Percentiles rank a stretch among this genome's conserved stretches.
These are phyloP conservation scores for Furcasterigmium sp. DNA, from an alignment of 2,329 filamentous ascomycete genomes.

Conservation along the genomic window DNA sequence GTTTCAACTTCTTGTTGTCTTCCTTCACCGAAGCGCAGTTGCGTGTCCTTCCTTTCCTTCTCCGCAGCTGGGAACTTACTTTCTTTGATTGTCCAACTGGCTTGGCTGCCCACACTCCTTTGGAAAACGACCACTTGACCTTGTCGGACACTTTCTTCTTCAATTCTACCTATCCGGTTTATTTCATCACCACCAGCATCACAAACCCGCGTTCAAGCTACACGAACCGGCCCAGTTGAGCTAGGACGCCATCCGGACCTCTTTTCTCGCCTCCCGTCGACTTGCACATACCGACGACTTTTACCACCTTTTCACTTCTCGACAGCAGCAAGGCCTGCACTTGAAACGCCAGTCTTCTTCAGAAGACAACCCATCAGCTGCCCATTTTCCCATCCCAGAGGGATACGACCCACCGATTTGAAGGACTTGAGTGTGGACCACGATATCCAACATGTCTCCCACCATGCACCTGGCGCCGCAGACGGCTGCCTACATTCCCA, in stretches of 20 bases:
- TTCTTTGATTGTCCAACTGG: conserved; percentile 46
- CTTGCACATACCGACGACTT: conserved; percentile 1
- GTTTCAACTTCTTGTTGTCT: conserved; percentile 25
- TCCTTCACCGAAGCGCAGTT: conserved; percentile 30
- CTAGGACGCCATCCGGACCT: conserved; percentile 9
- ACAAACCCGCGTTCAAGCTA: conserved; percentile 7
- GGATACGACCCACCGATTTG: neutral
- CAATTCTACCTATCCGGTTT: conserved; percentile 14
- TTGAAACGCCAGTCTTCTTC: neutral
- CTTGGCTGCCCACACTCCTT: conserved; percentile 55
- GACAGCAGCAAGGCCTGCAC: conserved; percentile 17
- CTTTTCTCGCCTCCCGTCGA: neutral
- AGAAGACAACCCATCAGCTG: neutral
- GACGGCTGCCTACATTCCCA: conserved; percentile 41
- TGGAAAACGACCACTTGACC: conserved; percentile 29
- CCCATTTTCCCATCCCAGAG: neutral
- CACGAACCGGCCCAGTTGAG: conserved; percentile 10
- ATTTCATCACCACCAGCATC: conserved; percentile 9
- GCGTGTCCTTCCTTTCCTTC: conserved; percentile 31
- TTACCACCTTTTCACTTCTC: conserved; percentile 5
- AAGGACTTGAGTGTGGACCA: neutral
- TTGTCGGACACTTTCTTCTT: conserved; percentile 26
- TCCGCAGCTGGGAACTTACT: conserved; percentile 35
- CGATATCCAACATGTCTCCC: conserved; percentile 39
- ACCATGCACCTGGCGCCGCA: conserved; percentile 40